phyloP scores from a whole-genome alignment of 1,284 basidiomycete species.

The Trametes sp. region DNA sequence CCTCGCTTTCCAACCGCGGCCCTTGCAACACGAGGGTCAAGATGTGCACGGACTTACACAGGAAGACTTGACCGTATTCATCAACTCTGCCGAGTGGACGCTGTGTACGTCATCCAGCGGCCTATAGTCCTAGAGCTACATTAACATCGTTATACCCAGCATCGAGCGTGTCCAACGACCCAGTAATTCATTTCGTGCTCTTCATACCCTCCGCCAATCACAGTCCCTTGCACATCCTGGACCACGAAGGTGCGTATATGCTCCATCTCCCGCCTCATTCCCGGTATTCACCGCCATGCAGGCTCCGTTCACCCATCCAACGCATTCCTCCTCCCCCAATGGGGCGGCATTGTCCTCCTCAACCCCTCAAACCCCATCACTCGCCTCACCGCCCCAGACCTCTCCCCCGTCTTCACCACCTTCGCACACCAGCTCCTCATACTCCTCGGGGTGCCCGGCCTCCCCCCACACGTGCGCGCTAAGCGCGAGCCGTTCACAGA shows the following conservation, averaged over 20 bases:
- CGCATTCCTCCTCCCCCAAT: constrained; percentile 93
- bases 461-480: constrained; percentile 55
- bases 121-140: no score
- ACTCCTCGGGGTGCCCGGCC: constrained; percentile 79
- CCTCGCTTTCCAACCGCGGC: constrained; percentile 78
- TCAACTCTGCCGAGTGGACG: constrained; percentile 97
- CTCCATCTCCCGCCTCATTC: not conserved
- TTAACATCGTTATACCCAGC: no score
- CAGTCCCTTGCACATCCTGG: constrained; percentile 76
- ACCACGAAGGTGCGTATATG: constrained; percentile 56
- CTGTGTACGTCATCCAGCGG: constrained; percentile 85
- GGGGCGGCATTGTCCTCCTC: constrained; percentile 89
- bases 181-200: constrained; percentile 91
- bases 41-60: constrained; percentile 67
- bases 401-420: constrained; percentile 68
- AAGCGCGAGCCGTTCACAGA: constrained; percentile 51
- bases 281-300: not conserved
- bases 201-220: constrained; percentile 82
- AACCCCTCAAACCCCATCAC: constrained; percentile 60
- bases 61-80: constrained; percentile 88
- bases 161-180: constrained; percentile 86
- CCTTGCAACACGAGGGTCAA: constrained; percentile 43
- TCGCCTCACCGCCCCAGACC: constrained; percentile 51
- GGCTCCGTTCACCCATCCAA: constrained; percentile 58
- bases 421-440: constrained; percentile 81